Conservation (phyloP, 2,329 filamentous ascomycete species). For the Ophiognomonia clavigignenti-juglandacearum region DNA sequence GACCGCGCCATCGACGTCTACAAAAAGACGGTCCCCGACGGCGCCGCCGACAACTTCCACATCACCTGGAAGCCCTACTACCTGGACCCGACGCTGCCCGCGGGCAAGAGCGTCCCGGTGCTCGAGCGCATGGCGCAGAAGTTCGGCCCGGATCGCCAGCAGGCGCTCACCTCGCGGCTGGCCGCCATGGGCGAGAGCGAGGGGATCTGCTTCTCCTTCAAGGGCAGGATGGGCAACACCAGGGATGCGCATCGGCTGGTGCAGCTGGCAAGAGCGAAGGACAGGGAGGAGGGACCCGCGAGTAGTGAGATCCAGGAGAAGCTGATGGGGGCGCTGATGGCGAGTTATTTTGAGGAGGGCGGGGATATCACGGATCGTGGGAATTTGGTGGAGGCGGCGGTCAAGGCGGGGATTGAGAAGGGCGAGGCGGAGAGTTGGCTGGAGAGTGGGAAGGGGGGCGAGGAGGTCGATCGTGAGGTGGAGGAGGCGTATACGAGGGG, state of each 20-base stretch:
- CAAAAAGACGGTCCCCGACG: conserved; percentile 55
- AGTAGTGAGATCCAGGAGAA: conserved; percentile 46
- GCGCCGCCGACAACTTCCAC: conserved; percentile 61
- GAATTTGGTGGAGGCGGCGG: conserved; percentile 47
- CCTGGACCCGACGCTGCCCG: conserved; percentile 61
- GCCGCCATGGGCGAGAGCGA: conserved; percentile 53
- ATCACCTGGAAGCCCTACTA: conserved; percentile 78
- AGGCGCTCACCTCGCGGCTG: conserved; percentile 54
- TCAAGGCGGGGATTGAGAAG: conserved; percentile 48
- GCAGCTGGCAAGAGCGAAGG: conserved; percentile 56
- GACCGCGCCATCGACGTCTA: conserved; percentile 66
- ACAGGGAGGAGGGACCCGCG: conserved; percentile 28
- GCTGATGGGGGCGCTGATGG: conserved; percentile 60
- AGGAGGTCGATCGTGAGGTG: conserved; percentile 54
- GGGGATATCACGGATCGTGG: conserved; percentile 57
- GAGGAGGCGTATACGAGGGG: conserved; percentile 43
- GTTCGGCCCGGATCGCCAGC: conserved; percentile 60
- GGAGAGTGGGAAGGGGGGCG: conserved; percentile 47
- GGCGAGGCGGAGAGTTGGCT: conserved; percentile 51
- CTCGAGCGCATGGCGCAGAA: conserved; percentile 51
- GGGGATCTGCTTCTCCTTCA: conserved; percentile 69
- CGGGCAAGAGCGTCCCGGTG: conserved; percentile 38
- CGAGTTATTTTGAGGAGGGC: conserved; percentile 60
- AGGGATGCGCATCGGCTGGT: conserved; percentile 74
- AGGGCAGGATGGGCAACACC: conserved; percentile 69